Evolutionary conservation across 164 flowering plant genomes (phyloP).

Genomic region (Tetrastigma voinierianum): DNA sequence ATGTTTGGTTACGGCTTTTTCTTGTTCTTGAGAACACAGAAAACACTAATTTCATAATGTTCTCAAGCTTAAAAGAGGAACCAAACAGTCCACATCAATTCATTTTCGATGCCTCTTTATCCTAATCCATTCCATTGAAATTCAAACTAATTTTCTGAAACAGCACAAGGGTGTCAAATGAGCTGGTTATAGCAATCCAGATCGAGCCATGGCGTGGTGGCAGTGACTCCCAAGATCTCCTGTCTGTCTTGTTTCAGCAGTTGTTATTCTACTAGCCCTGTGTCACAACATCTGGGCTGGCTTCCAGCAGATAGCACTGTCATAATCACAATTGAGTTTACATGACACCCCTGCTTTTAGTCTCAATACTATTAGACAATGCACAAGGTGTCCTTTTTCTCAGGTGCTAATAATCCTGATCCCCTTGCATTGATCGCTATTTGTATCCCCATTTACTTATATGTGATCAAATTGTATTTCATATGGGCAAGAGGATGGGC

Average conservation of each 20-base stretch:
- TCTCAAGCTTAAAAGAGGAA: too few relatives aligned
- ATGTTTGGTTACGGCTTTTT: too few relatives aligned
- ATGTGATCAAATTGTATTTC: background rate
- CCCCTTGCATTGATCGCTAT: background rate
- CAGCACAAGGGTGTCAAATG: slow-evolving; percentile 95
- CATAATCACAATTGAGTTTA: slow-evolving; percentile 53
- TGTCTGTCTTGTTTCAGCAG: slow-evolving; percentile 44
- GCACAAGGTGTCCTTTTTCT: slow-evolving; percentile 66
- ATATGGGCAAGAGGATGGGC: slow-evolving; percentile 90
- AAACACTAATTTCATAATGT: too few relatives aligned
- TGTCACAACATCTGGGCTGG: slow-evolving; percentile 75
- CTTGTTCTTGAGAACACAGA: too few relatives aligned
- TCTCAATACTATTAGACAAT: slow-evolving; percentile 63
- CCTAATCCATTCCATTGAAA: background rate
- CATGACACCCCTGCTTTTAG: slow-evolving; percentile 62
- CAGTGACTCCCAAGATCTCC: slow-evolving; percentile 62
- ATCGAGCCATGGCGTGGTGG: slow-evolving; percentile 66
- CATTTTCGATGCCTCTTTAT: background rate
- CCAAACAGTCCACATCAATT: too few relatives aligned
- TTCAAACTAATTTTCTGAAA: background rate
- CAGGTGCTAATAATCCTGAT: slow-evolving; percentile 46
- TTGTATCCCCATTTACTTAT: slow-evolving; percentile 9
- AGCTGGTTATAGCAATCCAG: slow-evolving; percentile 67
- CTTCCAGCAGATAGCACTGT: slow-evolving; percentile 50
- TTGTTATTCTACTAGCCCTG: slow-evolving; percentile 42